Evolutionary conservation across 257 asterid species (phyloP).

Genomic region (Paulownia fortunei): DNA sequence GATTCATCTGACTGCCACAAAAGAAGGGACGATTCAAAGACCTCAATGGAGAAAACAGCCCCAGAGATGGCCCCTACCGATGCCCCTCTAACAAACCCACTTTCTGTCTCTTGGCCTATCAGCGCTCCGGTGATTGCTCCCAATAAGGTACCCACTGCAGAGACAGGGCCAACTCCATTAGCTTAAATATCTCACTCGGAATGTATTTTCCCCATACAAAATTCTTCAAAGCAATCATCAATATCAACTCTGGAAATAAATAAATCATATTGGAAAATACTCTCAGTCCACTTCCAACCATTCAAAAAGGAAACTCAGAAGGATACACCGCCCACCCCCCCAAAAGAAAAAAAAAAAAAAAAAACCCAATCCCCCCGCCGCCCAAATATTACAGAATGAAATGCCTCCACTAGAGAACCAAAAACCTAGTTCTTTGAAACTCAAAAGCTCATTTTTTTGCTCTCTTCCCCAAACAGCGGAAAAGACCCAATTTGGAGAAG

Average conservation of each 20-base stretch:
- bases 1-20: constrained; percentile 97
- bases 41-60: constrained; percentile 98
- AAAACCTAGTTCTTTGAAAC: not conserved
- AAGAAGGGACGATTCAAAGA: constrained; percentile 81
- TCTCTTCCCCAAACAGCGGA: not conserved
- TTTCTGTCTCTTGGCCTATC: constrained; percentile 97
- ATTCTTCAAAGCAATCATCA: constrained; percentile 5
- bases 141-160: constrained; percentile 87
- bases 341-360: too few species aligned
- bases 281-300: constrained; percentile 10
- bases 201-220: not conserved
- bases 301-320: constrained; percentile 4
- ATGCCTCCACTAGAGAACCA: too few species aligned
- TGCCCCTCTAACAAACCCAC: constrained; percentile 97
- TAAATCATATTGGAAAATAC: not conserved
- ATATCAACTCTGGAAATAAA: not conserved
- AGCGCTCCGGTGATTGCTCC: constrained; percentile 98
- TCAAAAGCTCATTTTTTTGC: constrained; percentile 1
- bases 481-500: constrained; percentile 27
- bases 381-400: too few species aligned
- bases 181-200: not conserved
- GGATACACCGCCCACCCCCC: too few species aligned
- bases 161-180: constrained; percentile 16
- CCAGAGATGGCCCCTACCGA: constrained; percentile 98
- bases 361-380: too few species aligned